These are phyloP conservation scores for Hibiscus mutabilis DNA, from an alignment of 345 rosid species.

Conservation along the genomic window DNA sequence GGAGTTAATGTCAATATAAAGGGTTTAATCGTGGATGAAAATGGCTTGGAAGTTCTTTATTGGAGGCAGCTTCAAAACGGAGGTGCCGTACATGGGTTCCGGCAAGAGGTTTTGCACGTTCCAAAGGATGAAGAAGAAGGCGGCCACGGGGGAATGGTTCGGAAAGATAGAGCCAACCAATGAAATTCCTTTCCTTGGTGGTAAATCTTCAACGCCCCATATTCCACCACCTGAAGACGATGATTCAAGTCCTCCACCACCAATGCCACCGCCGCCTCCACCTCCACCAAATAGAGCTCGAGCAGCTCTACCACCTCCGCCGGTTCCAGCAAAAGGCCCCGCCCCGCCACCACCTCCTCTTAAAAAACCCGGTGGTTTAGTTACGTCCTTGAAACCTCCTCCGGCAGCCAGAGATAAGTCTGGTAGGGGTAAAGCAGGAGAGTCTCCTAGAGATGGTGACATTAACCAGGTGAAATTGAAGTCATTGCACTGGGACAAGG, in stretches of 20 bases:
- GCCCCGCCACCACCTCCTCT: conserved; percentile 30
- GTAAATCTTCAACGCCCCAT: conserved; percentile 53
- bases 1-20: conserved; percentile 36
- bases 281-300: conserved; percentile 5
- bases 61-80: conserved; percentile 53
- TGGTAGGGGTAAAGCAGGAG: conserved; percentile 20
- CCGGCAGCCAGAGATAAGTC: conserved; percentile 21
- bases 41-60: conserved; percentile 72
- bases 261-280: conserved; percentile 33
- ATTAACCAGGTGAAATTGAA: conserved; percentile 57
- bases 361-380: conserved; percentile 21
- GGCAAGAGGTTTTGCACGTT: conserved; percentile 16
- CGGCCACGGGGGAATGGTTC: conserved; percentile 12
- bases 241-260: conserved; percentile 20
- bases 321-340: conserved; percentile 15
- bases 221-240: conserved; percentile 21
- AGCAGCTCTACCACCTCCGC: conserved; percentile 20
- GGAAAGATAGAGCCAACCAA: conserved; percentile 24
- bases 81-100: conserved; percentile 20
- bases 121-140: conserved; percentile 24
- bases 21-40: conserved; percentile 61
- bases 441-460: conserved; percentile 19
- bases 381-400: conserved; percentile 36
- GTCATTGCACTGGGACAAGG: conserved; percentile 92
- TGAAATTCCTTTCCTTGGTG: conserved; percentile 59